These are phyloP conservation scores for Colletotrichum viniferum DNA, from an alignment of 2,329 filamentous ascomycete genomes.

Conservation along the genomic window DNA sequence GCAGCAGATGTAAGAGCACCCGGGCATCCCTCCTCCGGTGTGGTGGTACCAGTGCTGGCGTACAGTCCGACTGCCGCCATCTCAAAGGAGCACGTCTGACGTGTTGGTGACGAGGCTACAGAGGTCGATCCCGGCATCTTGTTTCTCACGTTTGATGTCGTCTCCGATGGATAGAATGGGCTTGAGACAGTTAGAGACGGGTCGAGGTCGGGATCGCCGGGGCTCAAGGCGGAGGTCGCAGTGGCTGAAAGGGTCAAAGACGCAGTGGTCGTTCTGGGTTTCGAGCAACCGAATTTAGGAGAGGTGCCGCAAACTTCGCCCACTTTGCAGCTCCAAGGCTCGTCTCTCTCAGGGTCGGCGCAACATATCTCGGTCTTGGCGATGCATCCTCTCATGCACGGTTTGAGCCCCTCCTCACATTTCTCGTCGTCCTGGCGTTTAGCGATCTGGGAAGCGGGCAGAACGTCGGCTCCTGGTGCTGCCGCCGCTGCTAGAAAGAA, in stretches of 20 bases:
- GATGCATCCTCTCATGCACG: not conserved
- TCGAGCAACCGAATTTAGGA: not conserved
- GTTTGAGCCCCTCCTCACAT: not conserved
- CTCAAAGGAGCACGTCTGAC: not conserved
- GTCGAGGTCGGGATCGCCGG: not conserved
- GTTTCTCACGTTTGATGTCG: not conserved
- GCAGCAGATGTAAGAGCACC: not conserved
- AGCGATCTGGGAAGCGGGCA: not conserved
- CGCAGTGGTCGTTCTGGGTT: not conserved
- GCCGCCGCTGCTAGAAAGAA: not conserved
- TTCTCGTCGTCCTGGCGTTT: not conserved
- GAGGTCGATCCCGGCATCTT: not conserved
- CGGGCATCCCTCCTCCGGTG: not conserved
- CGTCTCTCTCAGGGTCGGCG: not conserved
- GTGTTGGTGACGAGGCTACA: not conserved
- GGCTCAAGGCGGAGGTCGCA: not conserved
- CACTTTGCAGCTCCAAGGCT: not conserved
- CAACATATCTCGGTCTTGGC: not conserved
- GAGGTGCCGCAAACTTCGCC: not conserved
- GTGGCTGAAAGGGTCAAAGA: not conserved
- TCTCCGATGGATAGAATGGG: not conserved
- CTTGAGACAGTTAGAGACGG: not conserved
- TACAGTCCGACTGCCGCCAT: not conserved
- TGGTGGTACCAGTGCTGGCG: not conserved
- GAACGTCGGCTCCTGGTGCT: not conserved